These are phyloP conservation scores for Blastomyces parvus DNA, from an alignment of 2,329 filamentous ascomycete species.

Conservation along the genomic window DNA sequence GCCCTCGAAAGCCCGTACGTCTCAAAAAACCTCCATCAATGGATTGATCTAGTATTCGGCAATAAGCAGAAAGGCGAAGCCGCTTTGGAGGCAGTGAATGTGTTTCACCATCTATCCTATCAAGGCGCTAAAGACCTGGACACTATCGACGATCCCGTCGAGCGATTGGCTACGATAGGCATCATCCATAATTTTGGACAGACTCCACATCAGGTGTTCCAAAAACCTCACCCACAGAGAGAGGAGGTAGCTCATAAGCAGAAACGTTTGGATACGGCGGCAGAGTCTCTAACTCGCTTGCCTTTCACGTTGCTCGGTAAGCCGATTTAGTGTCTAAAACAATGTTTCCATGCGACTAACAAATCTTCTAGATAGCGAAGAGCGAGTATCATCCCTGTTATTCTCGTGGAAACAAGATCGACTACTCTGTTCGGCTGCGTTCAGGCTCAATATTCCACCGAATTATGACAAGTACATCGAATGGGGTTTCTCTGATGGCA, in stretches of 20 bases:
- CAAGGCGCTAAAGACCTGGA: constrained; percentile 89
- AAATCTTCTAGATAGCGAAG: constrained; percentile 49
- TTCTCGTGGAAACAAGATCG: constrained; percentile 73
- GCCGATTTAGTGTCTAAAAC: constrained; percentile 12
- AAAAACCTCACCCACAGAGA: constrained; percentile 64
- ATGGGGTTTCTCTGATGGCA: constrained; percentile 92
- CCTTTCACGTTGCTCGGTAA: constrained; percentile 66
- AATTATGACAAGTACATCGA: constrained; percentile 83
- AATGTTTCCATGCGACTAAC: constrained; percentile 9
- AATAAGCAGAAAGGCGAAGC: constrained; percentile 89
- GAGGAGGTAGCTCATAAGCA: constrained; percentile 58
- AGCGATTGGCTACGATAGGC: constrained; percentile 78
- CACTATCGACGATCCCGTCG: constrained; percentile 76
- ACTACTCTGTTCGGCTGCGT: constrained; percentile 71
- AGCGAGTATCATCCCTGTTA: constrained; percentile 68
- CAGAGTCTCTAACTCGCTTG: constrained; percentile 65
- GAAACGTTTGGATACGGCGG: constrained; percentile 65
- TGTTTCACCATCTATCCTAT: constrained; percentile 94
- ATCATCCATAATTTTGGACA: constrained; percentile 99
- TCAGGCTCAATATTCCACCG: constrained; percentile 78
- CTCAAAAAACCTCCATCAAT: constrained; percentile 77
- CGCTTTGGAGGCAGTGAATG: constrained; percentile 82
- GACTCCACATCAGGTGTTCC: constrained; percentile 90
- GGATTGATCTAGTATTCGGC: constrained; percentile 95
- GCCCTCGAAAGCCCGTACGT: constrained; percentile 90